Evolutionary conservation across 148 eudicot genomes (phyloP), one percentile per base, ranked within the genome.

Genomic region (Polygonum aviculare): DNA sequence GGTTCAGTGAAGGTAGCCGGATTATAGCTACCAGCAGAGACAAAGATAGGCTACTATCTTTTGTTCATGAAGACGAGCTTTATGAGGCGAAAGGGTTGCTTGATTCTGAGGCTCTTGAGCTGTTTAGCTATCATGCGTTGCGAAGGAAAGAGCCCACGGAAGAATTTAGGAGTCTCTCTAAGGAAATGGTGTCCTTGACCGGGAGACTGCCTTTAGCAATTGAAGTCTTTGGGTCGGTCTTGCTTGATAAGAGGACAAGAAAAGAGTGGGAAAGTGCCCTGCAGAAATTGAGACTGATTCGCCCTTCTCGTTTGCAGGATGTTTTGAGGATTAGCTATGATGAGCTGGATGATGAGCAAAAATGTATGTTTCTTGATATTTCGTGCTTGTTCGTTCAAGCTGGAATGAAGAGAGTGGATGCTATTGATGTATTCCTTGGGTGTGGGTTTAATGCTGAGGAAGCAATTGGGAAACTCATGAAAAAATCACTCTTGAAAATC

Each of bases 121-220:
- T 89, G 8, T 86, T 89, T 63, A 81, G 87, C 75, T 78, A 81
- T 26, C 89, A 89, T 79, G 88, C 93, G 76, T 81, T 89, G 9
- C 81, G 89, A 76, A 84, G 86, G 45, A 51, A 62, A 62, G 81
- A 82, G 9, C 87, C 89, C 63, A 81, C 83, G 4, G n/a, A 77
- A 48, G 80, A 77, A 45, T 75, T 75, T 33, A 19, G 33, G 47
- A 44, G 79, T 19, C 52, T 87, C 52, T 81, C 87, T 12, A 2
- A 19, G 11, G 35, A 80, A 40, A 83, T 90, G 69, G 91, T 86
- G 40, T 78, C 77, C 4, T 79, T 81, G 57, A 86, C 94, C 3
- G 87, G 84, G 38, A 84, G 90, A 76, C 80, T 90, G 79, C 94
- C 94, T 54, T 82, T 90, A 86, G 94, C 94, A 16, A 73, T 90